These are phyloP conservation scores for Ganoderma lingzhi DNA, from an alignment of 1,284 basidiomycete genomes.

Conservation along the genomic window DNA sequence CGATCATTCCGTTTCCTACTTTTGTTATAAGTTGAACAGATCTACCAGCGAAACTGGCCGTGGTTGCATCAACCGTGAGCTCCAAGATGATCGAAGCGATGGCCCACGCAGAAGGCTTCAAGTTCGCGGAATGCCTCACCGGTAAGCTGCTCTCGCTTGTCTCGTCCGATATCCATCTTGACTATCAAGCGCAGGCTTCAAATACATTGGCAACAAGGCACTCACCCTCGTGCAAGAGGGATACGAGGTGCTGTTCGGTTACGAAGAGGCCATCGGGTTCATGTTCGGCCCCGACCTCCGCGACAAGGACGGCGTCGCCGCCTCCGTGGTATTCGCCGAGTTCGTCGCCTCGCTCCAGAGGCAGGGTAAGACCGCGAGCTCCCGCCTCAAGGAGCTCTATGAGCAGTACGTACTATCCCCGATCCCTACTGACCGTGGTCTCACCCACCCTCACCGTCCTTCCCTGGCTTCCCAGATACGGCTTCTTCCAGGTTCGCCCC, in stretches of 20 bases:
- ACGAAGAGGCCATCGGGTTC: conserved; percentile 90
- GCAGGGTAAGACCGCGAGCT: conserved; percentile 60
- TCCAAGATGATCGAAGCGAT: conserved; percentile 87
- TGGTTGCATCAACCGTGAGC: conserved; percentile 89
- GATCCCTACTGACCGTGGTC: neutral
- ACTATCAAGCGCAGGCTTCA: conserved; percentile 64
- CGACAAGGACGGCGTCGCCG: conserved; percentile 87
- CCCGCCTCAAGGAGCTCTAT: conserved; percentile 73
- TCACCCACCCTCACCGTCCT: conserved; percentile 7
- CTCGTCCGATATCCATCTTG: neutral
- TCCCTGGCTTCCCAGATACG: conserved; percentile 47
- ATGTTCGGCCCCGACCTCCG: conserved; percentile 82
- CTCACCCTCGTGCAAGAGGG: conserved; percentile 69
- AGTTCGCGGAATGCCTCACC: conserved; percentile 84
- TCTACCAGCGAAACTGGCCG: conserved; percentile 67
- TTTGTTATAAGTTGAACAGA: neutral
- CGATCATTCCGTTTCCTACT: neutral
- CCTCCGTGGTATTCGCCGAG: conserved; percentile 74
- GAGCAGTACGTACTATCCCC: conserved; percentile 51
- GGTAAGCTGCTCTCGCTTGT: conserved; percentile 50
- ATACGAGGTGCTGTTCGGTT: conserved; percentile 81
- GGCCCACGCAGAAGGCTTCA: conserved; percentile 79
- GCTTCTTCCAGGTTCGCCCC: conserved; percentile 59
- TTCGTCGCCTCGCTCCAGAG: conserved; percentile 59
- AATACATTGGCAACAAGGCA: conserved; percentile 86